Base-by-base conservation (phyloP, 148 eudicot species). In the Suaeda aralocaspica region DNA sequence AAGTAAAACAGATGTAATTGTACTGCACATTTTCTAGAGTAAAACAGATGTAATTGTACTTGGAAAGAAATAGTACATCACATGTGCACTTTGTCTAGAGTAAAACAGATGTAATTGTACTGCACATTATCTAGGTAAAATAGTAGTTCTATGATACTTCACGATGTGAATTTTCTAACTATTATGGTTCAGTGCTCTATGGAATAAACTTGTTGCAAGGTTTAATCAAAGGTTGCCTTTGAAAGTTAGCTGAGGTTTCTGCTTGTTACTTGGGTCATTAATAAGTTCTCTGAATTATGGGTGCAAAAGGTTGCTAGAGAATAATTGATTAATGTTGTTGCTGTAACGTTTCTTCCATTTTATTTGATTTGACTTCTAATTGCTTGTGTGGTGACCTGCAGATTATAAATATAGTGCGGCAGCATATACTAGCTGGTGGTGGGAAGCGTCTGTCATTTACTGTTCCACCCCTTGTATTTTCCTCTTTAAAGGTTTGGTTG, bases 381-480 rank as follows among this genome's bases (percentile, higher is more conserved):
- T 44, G 68, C 67, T 64, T 53, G 65, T 31, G 68, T 28, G 79
- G 31, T 78, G 67, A 55, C n/a, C 77, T 77, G 67, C 97, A 94
- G 99, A 86, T 94, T 68, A 87, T 94, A 73, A 74, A 69, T 71
- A 84, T 86, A 46, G 97, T 94, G 77, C 84, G 72, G 82, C 89
- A 86, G 77, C 97, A 94, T 77, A 84, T 94, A 66, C 71, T 87
- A 80, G 76, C 87, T 24, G 99, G 99, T 67, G 99, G 99, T 59
- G 79, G 83, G 56, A 91, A 84, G 86, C 87, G 99, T 74, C 91
- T 94, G 68, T 77, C 84, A 59, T 84, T 76, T 77, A 91, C 99
- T 25, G 87, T 91, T 49, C 97, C 99, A 59, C 90, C 99, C 29
- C 89, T 94, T 72, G 87, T 91, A 28, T 91, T 89, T 72, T 76